phyloP scores from a whole-genome alignment of 768 basidiomycete genomes.

The Leccinum variicolor region DNA sequence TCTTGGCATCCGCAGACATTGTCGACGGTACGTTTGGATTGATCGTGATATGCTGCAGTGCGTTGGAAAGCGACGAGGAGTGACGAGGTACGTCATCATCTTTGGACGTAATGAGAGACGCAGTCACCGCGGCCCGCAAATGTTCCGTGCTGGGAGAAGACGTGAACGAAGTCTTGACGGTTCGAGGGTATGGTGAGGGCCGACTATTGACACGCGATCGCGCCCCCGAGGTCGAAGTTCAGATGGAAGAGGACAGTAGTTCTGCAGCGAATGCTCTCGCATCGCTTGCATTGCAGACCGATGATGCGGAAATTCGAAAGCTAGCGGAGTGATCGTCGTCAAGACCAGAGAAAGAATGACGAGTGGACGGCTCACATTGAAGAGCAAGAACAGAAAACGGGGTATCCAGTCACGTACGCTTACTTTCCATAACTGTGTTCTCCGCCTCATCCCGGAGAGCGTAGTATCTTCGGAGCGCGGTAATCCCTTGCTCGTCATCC shows the following conservation, averaged over 20 bases:
- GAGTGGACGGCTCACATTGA: constrained; percentile 53
- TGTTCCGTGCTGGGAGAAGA: constrained; percentile 35
- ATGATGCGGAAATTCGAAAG: constrained; percentile 67
- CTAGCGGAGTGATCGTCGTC: constrained; percentile 33
- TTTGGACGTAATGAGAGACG: constrained; percentile 18
- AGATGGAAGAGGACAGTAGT: constrained; percentile 68
- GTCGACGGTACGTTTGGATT: constrained; percentile 39
- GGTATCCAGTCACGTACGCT: constrained; percentile 64
- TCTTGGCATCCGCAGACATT: constrained; percentile 34
- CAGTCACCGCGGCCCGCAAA: constrained; percentile 23
- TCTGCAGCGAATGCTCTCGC: constrained; percentile 68
- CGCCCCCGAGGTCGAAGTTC: constrained; percentile 58
- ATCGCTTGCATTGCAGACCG: constrained; percentile 68
- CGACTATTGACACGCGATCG: constrained; percentile 70
- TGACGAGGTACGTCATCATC: constrained; percentile 13
- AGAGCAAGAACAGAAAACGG: constrained; percentile 69
- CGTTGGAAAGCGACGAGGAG: constrained; percentile 22
- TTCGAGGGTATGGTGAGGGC: constrained; percentile 65
- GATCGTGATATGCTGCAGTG: constrained; percentile 43
- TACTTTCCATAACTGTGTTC: constrained; percentile 63
- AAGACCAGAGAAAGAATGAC: neutral
- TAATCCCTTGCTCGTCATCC: constrained; percentile 69
- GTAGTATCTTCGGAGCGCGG: constrained; percentile 62
- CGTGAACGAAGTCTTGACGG: constrained; percentile 44
- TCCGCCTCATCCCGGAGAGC: constrained; percentile 68